phyloP scores from a whole-genome alignment of 345 rosid species.

The Linum usitatissimum region DNA sequence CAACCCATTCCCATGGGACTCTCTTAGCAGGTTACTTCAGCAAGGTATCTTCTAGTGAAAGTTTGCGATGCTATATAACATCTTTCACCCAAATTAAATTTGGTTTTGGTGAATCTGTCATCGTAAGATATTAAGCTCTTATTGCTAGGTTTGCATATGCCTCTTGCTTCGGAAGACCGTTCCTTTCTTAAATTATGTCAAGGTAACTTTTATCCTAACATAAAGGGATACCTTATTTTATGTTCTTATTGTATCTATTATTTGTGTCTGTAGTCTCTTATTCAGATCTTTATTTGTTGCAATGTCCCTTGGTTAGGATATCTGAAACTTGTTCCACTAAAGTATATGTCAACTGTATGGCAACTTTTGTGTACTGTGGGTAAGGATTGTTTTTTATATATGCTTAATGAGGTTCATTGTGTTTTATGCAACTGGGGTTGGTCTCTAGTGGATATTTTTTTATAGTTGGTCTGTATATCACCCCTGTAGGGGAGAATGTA shows the following conservation, averaged over 20 bases:
- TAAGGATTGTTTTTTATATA: neutral
- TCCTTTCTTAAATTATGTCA: slow-evolving; percentile 63
- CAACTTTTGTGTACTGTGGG: neutral
- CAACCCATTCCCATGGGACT: slow-evolving; percentile 49
- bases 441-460: too few species aligned
- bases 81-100: neutral
- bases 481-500: too few species aligned
- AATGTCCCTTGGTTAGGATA: neutral
- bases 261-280: neutral
- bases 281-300: too few species aligned
- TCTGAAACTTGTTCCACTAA: neutral
- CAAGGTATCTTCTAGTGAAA: slow-evolving; percentile 46
- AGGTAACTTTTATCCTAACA: slow-evolving; percentile 32
- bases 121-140: slow-evolving; percentile 5
- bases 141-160: slow-evolving; percentile 68
- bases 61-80: slow-evolving; percentile 5
- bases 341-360: too few species aligned
- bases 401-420: too few species aligned
- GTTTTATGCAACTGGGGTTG: too few species aligned
- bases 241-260: neutral
- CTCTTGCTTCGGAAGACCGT: slow-evolving; percentile 74
- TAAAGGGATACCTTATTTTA: neutral
- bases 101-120: neutral
- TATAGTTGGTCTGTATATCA: too few species aligned
- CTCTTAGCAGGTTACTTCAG: slow-evolving; percentile 84